phyloP scores from a whole-genome alignment of 345 rosid genomes.

The Litchi chinensis region DNA sequence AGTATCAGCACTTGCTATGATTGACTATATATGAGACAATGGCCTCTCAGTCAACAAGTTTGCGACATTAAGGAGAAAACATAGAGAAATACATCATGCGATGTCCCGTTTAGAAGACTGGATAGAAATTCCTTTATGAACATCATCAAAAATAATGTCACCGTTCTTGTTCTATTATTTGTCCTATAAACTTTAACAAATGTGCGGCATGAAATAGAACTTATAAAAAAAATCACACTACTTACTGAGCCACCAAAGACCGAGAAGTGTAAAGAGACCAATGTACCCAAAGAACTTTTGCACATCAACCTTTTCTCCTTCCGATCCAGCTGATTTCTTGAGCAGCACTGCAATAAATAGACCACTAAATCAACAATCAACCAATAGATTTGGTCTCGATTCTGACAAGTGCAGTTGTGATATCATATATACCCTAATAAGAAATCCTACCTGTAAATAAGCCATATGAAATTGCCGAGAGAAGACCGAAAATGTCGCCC shows the following conservation, averaged over 20 bases:
- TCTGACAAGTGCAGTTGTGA: not conserved
- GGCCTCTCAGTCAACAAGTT: not conserved
- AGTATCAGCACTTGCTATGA: not conserved
- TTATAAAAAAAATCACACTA: not conserved
- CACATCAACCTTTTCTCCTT: slow-evolving; percentile 54
- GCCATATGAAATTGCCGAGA: slow-evolving; percentile 58
- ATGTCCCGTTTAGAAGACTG: not conserved
- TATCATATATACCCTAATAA: not conserved
- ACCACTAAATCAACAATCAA: not conserved
- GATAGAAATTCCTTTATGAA: not conserved
- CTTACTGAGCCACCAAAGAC: slow-evolving; percentile 78
- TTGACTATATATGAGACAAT: not conserved
- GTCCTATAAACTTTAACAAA: not conserved
- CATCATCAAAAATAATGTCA: not conserved
- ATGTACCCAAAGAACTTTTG: slow-evolving; percentile 63
- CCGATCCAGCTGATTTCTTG: slow-evolving; percentile 59
- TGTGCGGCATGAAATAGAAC: not conserved
- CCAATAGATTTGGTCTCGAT: slow-evolving; percentile 7
- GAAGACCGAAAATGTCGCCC: slow-evolving; percentile 58
- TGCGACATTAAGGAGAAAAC: not conserved
- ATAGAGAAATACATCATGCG: not conserved
- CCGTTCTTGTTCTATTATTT: not conserved
- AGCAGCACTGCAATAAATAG: slow-evolving; percentile 48
- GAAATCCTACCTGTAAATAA: slow-evolving; percentile 54
- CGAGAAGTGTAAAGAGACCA: slow-evolving; percentile 58